Conservation (phyloP, 192 early-diverging fungal species). For the Rhizoclosmatium globosum region DNA sequence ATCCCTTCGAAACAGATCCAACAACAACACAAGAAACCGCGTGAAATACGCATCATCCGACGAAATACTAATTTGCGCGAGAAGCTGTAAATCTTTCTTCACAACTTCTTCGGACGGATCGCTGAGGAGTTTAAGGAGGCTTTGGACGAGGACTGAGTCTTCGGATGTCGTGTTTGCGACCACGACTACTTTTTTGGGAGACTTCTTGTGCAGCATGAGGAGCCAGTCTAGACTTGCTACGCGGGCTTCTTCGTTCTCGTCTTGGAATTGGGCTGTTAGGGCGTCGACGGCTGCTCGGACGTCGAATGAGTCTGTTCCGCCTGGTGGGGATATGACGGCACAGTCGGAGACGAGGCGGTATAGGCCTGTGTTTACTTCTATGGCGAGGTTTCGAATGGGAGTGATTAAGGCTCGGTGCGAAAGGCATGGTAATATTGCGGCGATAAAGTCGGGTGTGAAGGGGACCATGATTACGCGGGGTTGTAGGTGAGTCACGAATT, state of each 20-base stretch:
- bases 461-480: slow-evolving; percentile 79
- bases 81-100: slow-evolving; percentile 86
- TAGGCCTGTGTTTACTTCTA: slow-evolving; percentile 82
- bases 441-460: slow-evolving; percentile 82
- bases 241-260: slow-evolving; percentile 93
- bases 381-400: slow-evolving; percentile 75
- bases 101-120: slow-evolving; percentile 96
- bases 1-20: slow-evolving; percentile 91
- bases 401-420: slow-evolving; percentile 72
- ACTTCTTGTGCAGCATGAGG: slow-evolving; percentile 94
- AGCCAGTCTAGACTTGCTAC: slow-evolving; percentile 95
- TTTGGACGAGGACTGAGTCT: slow-evolving; percentile 86
- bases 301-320: slow-evolving; percentile 77
- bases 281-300: slow-evolving; percentile 82
- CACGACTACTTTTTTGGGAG: slow-evolving; percentile 72
- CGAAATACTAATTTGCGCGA: slow-evolving; percentile 92
- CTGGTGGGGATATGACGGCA: slow-evolving; percentile 29
- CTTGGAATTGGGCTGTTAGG: slow-evolving; percentile 78
- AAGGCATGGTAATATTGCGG: slow-evolving; percentile 85
- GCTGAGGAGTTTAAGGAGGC: slow-evolving; percentile 88
- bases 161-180: too few species aligned
- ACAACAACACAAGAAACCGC: slow-evolving; percentile 88
- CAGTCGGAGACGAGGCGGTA: slow-evolving; percentile 78
- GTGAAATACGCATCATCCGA: slow-evolving; percentile 87
- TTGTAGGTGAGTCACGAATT: slow-evolving; percentile 84